Evolutionary conservation across 768 basidiomycete species (phyloP), one percentile per base, ranked within the genome.

Genomic region (Leccinum uliginosum): DNA sequence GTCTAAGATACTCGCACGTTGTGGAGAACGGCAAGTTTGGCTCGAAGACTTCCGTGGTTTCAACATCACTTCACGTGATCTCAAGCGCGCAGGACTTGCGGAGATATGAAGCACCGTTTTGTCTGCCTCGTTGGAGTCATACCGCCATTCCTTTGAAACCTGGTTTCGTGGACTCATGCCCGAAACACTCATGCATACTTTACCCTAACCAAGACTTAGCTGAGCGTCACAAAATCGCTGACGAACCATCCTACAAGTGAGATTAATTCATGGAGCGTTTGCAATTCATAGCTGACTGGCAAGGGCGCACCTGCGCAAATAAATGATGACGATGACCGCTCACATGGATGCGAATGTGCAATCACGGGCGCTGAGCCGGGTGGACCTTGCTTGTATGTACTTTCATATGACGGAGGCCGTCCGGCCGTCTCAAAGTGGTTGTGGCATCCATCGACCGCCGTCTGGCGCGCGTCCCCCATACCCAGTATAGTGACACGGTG

Each of bases 181-280:
- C 24, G 15, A 45, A 54, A 51, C 58, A 34, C 59, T 46, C 51
- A 63, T 68, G 68, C 70, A 60, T 61, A 53, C 61, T 67, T 61
- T 47, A 19, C 38, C n/a, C 4, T 47, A 32, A 34, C 32, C 40
- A 53, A 50, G 17, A n/a, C 6, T 21, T 30, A 19, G 1, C 30
- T 0, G 5, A 9, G 34, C 17, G 23, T 59, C 24, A 27, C 12
- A 17, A 32, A 55, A n/a, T 17, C 14, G 30, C 54, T 58, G 59
- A 90, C 88, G 74, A 93, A 30, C 75, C 86, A 23, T 87, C 85
- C 65, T 86, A 87, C 69, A 87, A 91, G 44, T 24, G 27, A 21
- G 26, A 90, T 43, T 19, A 43, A 43, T 19, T 19, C 19, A 40
- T 38, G 59, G 55, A 21, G 50, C 50, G 50, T 54, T 17, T 45